These are phyloP conservation scores for Linderniella brevidens DNA, from an alignment of 257 asterid species.

Conservation along the genomic window DNA sequence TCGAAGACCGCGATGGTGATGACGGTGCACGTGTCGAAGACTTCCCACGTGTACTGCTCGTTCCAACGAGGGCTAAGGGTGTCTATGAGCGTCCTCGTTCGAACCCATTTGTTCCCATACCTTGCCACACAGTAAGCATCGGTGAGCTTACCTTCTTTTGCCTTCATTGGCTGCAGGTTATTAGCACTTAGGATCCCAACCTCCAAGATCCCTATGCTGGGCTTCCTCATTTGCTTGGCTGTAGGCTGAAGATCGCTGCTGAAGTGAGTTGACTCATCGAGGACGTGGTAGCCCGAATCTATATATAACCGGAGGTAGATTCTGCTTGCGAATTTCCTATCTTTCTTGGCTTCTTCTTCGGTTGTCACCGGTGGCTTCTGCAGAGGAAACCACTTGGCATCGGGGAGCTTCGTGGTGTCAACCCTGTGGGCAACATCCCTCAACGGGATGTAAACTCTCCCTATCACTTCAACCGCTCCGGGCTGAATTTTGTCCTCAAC, in stretches of 20 bases:
- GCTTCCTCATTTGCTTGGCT: slow-evolving; percentile 46
- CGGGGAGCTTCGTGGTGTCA: slow-evolving; percentile 25
- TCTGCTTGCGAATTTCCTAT: slow-evolving; percentile 55
- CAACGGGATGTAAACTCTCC: slow-evolving; percentile 27
- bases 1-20: slow-evolving; percentile 81
- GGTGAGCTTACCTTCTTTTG: slow-evolving; percentile 51
- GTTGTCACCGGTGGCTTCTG: slow-evolving; percentile 23
- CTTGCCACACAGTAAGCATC: slow-evolving; percentile 92
- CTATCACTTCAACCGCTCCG: slow-evolving; percentile 31
- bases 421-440: slow-evolving; percentile 27
- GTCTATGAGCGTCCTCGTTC: slow-evolving; percentile 75
- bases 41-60: slow-evolving; percentile 99
- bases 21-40: slow-evolving; percentile 70
- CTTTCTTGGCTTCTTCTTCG: slow-evolving; percentile 32
- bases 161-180: slow-evolving; percentile 64
- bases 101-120: slow-evolving; percentile 94
- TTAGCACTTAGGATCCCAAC: slow-evolving; percentile 68
- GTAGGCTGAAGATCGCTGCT: slow-evolving; percentile 85
- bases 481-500: slow-evolving; percentile 35
- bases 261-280: slow-evolving; percentile 70
- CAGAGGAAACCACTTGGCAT: slow-evolving; percentile 41
- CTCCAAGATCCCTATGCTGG: slow-evolving; percentile 69
- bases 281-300: slow-evolving; percentile 81
- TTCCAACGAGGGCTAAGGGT: slow-evolving; percentile 70
- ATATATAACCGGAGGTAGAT: slow-evolving; percentile 46